phyloP scores from a whole-genome alignment of 352 stramenopile genomes.

The Pythium plurisporium region DNA sequence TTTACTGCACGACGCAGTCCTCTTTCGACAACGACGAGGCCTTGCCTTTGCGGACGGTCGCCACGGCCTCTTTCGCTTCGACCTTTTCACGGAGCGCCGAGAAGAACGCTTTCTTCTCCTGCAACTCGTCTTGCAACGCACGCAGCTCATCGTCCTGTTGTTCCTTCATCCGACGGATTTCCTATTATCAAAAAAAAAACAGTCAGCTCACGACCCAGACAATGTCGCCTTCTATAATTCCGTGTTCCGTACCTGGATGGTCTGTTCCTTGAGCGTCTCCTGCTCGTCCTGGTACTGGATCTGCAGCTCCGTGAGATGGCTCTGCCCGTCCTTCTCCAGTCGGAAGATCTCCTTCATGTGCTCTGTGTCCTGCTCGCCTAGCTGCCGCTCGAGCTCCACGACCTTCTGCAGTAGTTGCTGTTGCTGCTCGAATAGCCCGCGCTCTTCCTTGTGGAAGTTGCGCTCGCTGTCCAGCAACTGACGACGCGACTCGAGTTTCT shows the following conservation, averaged over 20 bases:
- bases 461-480: constrained; percentile 61
- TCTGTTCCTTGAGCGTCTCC: constrained; percentile 54
- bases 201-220: constrained; percentile 7
- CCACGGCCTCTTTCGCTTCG: constrained; percentile 41
- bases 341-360: constrained; percentile 64
- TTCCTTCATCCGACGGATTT: constrained; percentile 53
- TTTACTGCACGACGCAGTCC: constrained; percentile 56
- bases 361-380: constrained; percentile 57
- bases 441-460: constrained; percentile 67
- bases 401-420: constrained; percentile 60
- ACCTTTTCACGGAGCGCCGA: constrained; percentile 48
- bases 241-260: constrained; percentile 36
- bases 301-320: constrained; percentile 35
- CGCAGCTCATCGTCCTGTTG: constrained; percentile 54
- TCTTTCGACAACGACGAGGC: constrained; percentile 34
- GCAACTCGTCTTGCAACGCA: constrained; percentile 41
- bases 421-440: constrained; percentile 53
- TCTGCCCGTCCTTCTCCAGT: constrained; percentile 50
- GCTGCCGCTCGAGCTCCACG: constrained; percentile 54
- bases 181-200: constrained; percentile 20
- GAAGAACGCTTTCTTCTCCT: constrained; percentile 45
- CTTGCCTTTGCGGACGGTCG: constrained; percentile 35
- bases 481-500: constrained; percentile 40
- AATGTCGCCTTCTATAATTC: neutral
- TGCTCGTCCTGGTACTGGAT: constrained; percentile 51